Evolutionary conservation across 1,139 yeast genomes (phyloP), one percentile per base, ranked within the genome.

Genomic region (Meyerozyma athensensis): DNA sequence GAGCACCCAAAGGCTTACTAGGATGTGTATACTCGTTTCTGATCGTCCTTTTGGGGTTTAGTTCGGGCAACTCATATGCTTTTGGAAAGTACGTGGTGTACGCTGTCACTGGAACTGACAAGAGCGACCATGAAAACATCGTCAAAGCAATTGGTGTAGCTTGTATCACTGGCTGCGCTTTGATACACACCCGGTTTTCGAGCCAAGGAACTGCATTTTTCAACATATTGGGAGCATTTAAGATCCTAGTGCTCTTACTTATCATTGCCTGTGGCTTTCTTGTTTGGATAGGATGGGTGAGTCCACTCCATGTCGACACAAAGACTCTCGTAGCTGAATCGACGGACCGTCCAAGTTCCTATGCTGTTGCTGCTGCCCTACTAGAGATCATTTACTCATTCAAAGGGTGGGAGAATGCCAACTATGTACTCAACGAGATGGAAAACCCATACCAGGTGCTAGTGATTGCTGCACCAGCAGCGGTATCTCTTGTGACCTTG

Each of bases 381-480:
- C 47, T 68, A 19, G 72, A 68, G 43, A 65, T 68, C 32, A 62
- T 68, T 7, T 58, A 61, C 51, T 63, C 69, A 6, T 65, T 63
- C 43, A 65, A 64, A 38, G 71, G 71, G 8, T 59, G 74, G 74
- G 74, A 68, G 46, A 68, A 68, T 43, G 74, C 67, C 38, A 68
- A 68, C 43, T 68, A 68, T 39, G 74, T 68, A 7, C 54, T 68
- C 20, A 63, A 54, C 46, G 74, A 68, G 43, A 61, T 68, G 21
- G 56, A 58, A 12, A 60, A 84, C 50, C 94, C 94, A 0, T 75
- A 78, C 39, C 72, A 76, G 43, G 81, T 85, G 13, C 67, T 85
- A 43, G 81, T 76, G 35, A 63, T 79, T 33, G 86, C 90, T 1
- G 92, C 90, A 10, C 94, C 94, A 7, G 52, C 72, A 18, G 86